These are phyloP conservation scores for Curvularia spicifera DNA, from an alignment of 2,329 filamentous ascomycete species.

Conservation along the genomic window DNA sequence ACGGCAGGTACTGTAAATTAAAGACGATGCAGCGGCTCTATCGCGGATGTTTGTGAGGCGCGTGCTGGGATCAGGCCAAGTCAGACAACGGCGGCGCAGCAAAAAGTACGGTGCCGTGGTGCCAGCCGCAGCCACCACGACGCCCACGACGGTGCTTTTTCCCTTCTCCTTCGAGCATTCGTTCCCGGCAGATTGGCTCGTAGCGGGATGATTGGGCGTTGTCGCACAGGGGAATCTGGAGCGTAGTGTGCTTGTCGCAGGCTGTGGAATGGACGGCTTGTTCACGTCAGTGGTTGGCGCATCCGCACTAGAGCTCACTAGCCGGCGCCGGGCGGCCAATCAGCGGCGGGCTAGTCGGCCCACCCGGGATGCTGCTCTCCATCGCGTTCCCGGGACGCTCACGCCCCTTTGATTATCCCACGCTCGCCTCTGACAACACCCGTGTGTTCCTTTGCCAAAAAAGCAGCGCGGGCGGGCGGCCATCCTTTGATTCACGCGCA, in stretches of 20 bases:
- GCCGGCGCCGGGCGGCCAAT: conserved; percentile 19
- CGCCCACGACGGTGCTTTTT: not conserved
- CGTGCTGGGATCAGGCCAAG: conserved; percentile 3
- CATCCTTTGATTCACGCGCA: conserved; percentile 21
- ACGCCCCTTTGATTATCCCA: conserved; percentile 21
- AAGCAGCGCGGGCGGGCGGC: conserved; percentile 28
- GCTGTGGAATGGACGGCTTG: conserved; percentile 16
- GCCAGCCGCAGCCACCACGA: not conserved
- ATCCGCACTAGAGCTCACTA: conserved; percentile 11
- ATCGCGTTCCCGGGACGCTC: not conserved
- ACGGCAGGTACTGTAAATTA: conserved; percentile 20
- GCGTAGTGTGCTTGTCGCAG: not conserved
- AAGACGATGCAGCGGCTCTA: conserved; percentile 10
- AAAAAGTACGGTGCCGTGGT: not conserved
- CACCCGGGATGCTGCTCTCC: not conserved
- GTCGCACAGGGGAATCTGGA: conserved; percentile 1
- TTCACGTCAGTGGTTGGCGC: conserved; percentile 7
- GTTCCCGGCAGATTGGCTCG: not conserved
- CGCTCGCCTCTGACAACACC: conserved; percentile 23
- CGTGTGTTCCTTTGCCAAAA: conserved; percentile 13
- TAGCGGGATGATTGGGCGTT: not conserved
- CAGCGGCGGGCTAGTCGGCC: conserved; percentile 8
- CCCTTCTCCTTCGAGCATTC: not conserved
- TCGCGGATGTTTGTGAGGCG: conserved; percentile 4
- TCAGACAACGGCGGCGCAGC: conserved; percentile 4